Conservation (phyloP, 495 filamentous ascomycete genomes). For the Polyplosphaeria fusca region DNA sequence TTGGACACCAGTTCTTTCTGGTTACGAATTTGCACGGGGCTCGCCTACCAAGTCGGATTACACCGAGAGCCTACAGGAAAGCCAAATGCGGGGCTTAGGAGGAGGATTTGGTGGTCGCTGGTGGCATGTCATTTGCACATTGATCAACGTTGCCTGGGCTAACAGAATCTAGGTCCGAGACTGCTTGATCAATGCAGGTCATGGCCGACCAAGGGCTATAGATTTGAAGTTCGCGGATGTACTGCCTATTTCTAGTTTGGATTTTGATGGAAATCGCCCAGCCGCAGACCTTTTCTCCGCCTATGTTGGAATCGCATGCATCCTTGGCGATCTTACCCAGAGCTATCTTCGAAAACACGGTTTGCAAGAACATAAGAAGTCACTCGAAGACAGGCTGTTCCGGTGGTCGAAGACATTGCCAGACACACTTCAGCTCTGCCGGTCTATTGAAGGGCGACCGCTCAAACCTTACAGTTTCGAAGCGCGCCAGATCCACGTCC, state of each 20-base stretch:
- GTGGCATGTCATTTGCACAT: too few species aligned
- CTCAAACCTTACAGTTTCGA: slow-evolving; percentile 31
- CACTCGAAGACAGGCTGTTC: slow-evolving; percentile 23
- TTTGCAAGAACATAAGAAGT: slow-evolving; percentile 21
- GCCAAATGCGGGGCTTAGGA: slow-evolving; percentile 20
- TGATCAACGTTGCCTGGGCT: too few species aligned
- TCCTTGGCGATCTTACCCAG: slow-evolving; percentile 30
- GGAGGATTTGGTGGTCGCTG: slow-evolving; percentile 29
- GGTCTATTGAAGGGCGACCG: slow-evolving; percentile 9
- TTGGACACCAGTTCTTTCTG: slow-evolving; percentile 34
- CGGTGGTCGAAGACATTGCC: slow-evolving; percentile 31
- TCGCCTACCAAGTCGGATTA: slow-evolving; percentile 32
- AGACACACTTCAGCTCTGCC: slow-evolving; percentile 21
- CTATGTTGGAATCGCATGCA: slow-evolving; percentile 29
- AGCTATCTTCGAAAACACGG: slow-evolving; percentile 26
- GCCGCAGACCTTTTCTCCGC: slow-evolving; percentile 23
- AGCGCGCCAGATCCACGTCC: slow-evolving; percentile 30
- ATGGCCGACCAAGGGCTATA: slow-evolving; percentile 30
- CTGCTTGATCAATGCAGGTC: slow-evolving; percentile 32
- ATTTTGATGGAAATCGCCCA: slow-evolving; percentile 24
- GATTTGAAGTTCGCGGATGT: slow-evolving; percentile 30
- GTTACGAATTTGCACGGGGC: slow-evolving; percentile 20
- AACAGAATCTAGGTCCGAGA: too few species aligned
- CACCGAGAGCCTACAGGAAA: slow-evolving; percentile 23
- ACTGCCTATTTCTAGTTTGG: slow-evolving; percentile 5